Evolutionary conservation across 192 early-diverging fungal genomes (phyloP).

Genomic region (Backusella luteola): DNA sequence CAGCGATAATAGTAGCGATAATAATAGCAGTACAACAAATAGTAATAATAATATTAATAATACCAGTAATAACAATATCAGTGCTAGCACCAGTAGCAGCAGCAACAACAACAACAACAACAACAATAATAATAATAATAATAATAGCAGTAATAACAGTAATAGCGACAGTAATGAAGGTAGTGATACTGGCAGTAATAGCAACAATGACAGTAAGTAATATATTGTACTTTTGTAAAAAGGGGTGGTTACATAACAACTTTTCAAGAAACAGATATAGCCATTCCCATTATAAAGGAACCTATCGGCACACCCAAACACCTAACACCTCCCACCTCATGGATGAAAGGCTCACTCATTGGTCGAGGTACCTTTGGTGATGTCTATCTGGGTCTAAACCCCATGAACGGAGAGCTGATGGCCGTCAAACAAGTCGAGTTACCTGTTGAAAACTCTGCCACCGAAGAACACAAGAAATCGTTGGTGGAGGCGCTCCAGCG

Average conservation of each 20-base stretch:
- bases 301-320: not conserved
- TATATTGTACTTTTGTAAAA: not conserved
- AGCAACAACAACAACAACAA: not conserved
- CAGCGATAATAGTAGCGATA: not conserved
- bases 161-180: not conserved
- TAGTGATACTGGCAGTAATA: not conserved
- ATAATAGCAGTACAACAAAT: not conserved
- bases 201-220: not conserved
- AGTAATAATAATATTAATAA: not conserved
- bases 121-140: not conserved
- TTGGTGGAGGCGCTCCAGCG: conserved; percentile 87
- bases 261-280: not conserved
- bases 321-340: conserved; percentile 39
- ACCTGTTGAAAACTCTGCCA: conserved; percentile 64
- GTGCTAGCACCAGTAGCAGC: not conserved
- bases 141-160: not conserved
- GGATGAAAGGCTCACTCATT: conserved; percentile 89
- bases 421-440: conserved; percentile 96
- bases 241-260: not conserved
- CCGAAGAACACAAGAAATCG: conserved; percentile 68
- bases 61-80: not conserved
- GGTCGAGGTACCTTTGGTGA: conserved; percentile 96
- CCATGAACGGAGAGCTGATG: conserved; percentile 88
- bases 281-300: not conserved
- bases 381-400: conserved; percentile 90